These are phyloP conservation scores for Salix purpurea DNA, from an alignment of 345 rosid species.

Conservation along the genomic window DNA sequence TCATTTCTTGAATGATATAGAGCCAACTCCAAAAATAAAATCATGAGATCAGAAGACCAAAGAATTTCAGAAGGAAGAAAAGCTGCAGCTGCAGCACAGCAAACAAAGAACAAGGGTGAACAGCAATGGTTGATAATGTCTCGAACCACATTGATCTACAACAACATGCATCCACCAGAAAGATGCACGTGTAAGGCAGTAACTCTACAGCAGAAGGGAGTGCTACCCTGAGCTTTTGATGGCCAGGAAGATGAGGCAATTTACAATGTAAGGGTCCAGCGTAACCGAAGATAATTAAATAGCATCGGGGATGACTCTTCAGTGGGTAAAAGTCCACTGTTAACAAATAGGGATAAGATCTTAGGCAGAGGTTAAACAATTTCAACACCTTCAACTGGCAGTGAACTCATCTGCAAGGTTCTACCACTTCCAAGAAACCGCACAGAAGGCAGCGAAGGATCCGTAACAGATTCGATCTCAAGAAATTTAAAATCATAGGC, in stretches of 20 bases:
- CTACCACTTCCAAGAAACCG: conserved; percentile 71
- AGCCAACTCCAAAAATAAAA: neutral
- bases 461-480: conserved; percentile 83
- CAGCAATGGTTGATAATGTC: conserved; percentile 3
- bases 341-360: neutral
- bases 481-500: conserved; percentile 76
- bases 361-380: conserved; percentile 35
- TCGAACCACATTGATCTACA: neutral
- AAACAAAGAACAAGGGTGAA: conserved; percentile 4
- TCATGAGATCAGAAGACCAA: conserved; percentile 11
- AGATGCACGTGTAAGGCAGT: neutral
- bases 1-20: conserved; percentile 10
- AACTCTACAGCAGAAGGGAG: conserved; percentile 1
- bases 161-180: conserved; percentile 9
- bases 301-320: neutral
- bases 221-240: neutral
- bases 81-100: neutral
- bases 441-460: conserved; percentile 78
- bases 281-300: neutral
- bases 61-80: neutral
- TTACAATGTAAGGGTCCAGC: neutral
- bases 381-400: conserved; percentile 64
- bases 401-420: conserved; percentile 70
- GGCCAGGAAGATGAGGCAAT: neutral
- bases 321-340: neutral